These are phyloP conservation scores for Asterionellopsis glacialis DNA, from an alignment of 108 stramenopile species.

Conservation along the genomic window DNA sequence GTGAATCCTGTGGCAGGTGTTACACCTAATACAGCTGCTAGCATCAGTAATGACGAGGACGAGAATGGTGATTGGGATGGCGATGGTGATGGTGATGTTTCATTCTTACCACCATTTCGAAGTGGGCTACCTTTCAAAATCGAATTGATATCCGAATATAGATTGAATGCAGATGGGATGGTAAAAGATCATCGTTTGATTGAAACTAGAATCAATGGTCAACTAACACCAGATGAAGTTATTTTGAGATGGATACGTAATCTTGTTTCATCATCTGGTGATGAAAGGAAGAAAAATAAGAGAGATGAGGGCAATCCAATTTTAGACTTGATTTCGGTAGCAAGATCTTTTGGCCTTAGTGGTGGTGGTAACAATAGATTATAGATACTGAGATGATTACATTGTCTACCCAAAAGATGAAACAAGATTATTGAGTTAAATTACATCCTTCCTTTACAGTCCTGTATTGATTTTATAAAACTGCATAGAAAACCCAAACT, in stretches of 20 bases:
- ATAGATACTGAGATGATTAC: no score
- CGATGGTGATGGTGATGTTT: conserved; percentile 10
- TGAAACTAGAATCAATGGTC: conserved; percentile 71
- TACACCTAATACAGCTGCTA: not conserved
- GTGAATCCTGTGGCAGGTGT: conserved; percentile 12
- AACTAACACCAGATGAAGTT: conserved; percentile 67
- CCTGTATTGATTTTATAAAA: no score
- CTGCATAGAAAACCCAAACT: no score
- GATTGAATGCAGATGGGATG: conserved; percentile 39
- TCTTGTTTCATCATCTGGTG: no score
- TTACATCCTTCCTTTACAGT: no score
- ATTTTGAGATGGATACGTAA: conserved; percentile 41
- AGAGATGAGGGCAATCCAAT: no score
- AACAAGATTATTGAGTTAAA: no score
- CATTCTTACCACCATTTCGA: conserved; percentile 1
- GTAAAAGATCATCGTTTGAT: conserved; percentile 56
- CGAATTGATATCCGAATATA: conserved; percentile 55
- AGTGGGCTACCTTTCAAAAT: conserved; percentile 42
- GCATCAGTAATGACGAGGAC: not conserved
- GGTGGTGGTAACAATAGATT: no score
- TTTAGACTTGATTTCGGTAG: no score
- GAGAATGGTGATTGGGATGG: not conserved
- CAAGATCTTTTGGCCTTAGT: no score
- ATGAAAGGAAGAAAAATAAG: no score
- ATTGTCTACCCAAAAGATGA: no score